Conservation (phyloP, 352 stramenopile genomes). For the Pythium periplocum region DNA sequence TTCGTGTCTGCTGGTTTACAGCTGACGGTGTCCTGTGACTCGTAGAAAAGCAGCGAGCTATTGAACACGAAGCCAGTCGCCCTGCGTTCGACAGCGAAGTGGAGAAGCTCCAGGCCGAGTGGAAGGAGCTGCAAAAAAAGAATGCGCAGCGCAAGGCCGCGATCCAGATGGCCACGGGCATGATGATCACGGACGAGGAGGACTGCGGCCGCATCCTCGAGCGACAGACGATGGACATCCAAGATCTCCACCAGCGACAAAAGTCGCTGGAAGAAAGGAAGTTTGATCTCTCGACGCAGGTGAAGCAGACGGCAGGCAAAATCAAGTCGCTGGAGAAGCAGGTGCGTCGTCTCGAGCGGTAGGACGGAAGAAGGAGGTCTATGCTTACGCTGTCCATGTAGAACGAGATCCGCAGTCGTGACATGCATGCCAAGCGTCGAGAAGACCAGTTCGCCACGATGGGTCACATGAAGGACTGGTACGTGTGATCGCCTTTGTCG, state of each 20-base stretch:
- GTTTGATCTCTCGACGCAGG: conserved; percentile 63
- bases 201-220: conserved; percentile 70
- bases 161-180: conserved; percentile 59
- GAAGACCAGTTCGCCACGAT: conserved; percentile 67
- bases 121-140: conserved; percentile 66
- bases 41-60: conserved; percentile 41
- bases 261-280: conserved; percentile 65
- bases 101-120: conserved; percentile 41
- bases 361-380: background rate
- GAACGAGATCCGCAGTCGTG: conserved; percentile 64
- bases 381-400: conserved; percentile 6
- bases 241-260: conserved; percentile 64
- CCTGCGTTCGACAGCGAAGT: conserved; percentile 45
- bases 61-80: conserved; percentile 30
- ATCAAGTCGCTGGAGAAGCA: conserved; percentile 53
- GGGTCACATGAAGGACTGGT: conserved; percentile 76
- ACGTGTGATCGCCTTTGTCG: conserved; percentile 2
- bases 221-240: conserved; percentile 64
- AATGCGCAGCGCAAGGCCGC: conserved; percentile 68
- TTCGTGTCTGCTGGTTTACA: no score
- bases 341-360: conserved; percentile 15
- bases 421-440: conserved; percentile 65
- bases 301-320: conserved; percentile 52
- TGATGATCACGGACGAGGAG: conserved; percentile 80
- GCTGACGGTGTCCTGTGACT: no score